These are phyloP conservation scores for Porcisia hertigi DNA, from an alignment of 208 protist genomes.

Conservation along the genomic window DNA sequence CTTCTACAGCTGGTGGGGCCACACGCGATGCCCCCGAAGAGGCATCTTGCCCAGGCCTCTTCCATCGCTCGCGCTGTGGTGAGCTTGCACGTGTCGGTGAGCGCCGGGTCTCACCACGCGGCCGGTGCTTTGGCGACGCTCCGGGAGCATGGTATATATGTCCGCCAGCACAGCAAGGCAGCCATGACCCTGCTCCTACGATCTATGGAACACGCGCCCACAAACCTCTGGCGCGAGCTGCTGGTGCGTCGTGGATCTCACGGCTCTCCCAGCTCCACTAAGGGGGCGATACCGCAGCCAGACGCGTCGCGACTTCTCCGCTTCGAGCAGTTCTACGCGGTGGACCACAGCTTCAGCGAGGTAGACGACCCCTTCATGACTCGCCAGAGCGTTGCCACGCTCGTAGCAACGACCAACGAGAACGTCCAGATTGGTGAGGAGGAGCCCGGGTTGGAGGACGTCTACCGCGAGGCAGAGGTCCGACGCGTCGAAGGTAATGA, in stretches of 20 bases:
- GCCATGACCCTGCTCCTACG: slow-evolving; percentile 39
- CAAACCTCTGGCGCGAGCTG: slow-evolving; percentile 48
- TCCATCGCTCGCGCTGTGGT: slow-evolving; percentile 21
- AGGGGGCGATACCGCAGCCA: background rate
- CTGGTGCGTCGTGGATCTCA: slow-evolving; percentile 12
- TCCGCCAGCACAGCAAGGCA: slow-evolving; percentile 43
- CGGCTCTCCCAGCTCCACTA: background rate
- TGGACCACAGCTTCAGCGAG: slow-evolving; percentile 44
- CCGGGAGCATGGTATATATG: slow-evolving; percentile 65
- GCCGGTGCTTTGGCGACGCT: slow-evolving; percentile 58
- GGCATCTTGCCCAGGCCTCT: background rate
- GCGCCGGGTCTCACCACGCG: slow-evolving; percentile 54
- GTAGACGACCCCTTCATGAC: slow-evolving; percentile 58
- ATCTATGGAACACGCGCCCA: slow-evolving; percentile 27
- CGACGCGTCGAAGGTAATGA: slow-evolving; percentile 2
- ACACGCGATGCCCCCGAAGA: background rate
- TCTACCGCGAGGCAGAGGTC: slow-evolving; percentile 28
- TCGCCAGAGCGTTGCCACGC: slow-evolving; percentile 20
- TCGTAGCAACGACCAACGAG: slow-evolving; percentile 40
- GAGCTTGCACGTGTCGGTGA: slow-evolving; percentile 45
- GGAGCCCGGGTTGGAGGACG: slow-evolving; percentile 24
- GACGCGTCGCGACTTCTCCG: slow-evolving; percentile 42
- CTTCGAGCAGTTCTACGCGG: slow-evolving; percentile 59
- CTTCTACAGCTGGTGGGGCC: slow-evolving; percentile 18
- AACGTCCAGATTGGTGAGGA: slow-evolving; percentile 23